Percentiles rank a stretch among this genome's conserved stretches.
Evolutionary conservation across 345 rosid genomes (phyloP).

Genomic region (Draba incana): DNA sequence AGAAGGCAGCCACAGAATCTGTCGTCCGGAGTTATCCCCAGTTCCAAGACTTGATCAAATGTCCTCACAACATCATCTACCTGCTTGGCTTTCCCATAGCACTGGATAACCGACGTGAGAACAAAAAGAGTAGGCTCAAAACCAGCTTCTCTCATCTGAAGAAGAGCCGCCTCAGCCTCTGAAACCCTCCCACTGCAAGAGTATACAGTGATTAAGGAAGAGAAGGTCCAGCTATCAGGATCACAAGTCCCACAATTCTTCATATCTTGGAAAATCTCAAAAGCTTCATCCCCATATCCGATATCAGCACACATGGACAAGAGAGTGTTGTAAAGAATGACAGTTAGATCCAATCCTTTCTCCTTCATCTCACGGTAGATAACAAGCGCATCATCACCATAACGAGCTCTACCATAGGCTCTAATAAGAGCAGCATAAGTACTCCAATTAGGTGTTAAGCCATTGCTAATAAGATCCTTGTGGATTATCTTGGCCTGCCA

Average conservation of each 20-base stretch:
- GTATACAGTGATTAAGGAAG: constrained; percentile 77
- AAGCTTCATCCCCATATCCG: constrained; percentile 69
- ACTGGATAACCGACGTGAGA: constrained; percentile 88
- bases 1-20: constrained; percentile 85
- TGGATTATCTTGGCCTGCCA: constrained; percentile 80
- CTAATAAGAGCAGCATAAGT: constrained; percentile 76
- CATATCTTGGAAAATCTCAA: constrained; percentile 71
- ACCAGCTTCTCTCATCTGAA: constrained; percentile 80
- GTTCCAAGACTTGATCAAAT: constrained; percentile 55
- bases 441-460: constrained; percentile 59
- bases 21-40: constrained; percentile 76
- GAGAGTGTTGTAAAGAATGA: constrained; percentile 75
- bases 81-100: constrained; percentile 83
- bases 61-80: constrained; percentile 77
- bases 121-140: constrained; percentile 81
- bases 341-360: constrained; percentile 59
- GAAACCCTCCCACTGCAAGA: constrained; percentile 77
- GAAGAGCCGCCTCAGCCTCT: constrained; percentile 75
- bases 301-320: constrained; percentile 91
- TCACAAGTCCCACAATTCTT: constrained; percentile 56
- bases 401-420: constrained; percentile 83
- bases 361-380: constrained; percentile 84
- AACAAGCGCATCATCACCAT: constrained; percentile 71
- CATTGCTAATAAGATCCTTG: constrained; percentile 68
- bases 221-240: constrained; percentile 96